These are phyloP conservation scores for Populus hybrid DNA, from an alignment of 441 rosid genomes.

Conservation along the genomic window DNA sequence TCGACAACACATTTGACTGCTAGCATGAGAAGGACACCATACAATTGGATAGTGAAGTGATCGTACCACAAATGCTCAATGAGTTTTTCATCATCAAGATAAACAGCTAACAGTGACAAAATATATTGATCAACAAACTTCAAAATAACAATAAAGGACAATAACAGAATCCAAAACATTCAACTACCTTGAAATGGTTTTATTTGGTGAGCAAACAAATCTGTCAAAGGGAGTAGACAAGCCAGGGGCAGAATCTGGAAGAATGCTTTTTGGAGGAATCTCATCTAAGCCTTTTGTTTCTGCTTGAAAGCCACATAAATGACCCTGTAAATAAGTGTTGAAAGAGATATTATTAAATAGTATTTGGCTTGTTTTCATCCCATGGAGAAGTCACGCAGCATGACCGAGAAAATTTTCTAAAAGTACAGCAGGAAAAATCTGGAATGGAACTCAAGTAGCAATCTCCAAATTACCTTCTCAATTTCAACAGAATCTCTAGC, in stretches of 20 bases:
- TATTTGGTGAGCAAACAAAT: constrained; percentile 40
- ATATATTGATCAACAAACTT: constrained; percentile 2
- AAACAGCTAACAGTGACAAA: not conserved
- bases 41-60: not conserved
- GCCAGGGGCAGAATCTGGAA: constrained; percentile 35
- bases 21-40: not conserved
- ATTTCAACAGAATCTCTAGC: constrained; percentile 35
- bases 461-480: constrained; percentile 44
- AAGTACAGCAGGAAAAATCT: not conserved
- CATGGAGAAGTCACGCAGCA: not conserved
- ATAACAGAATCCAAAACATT: constrained; percentile 3
- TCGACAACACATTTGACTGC: not conserved
- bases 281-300: constrained; percentile 34
- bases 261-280: constrained; percentile 36
- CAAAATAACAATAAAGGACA: not conserved
- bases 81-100: not conserved
- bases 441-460: not conserved
- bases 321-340: constrained; percentile 30
- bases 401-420: not conserved
- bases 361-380: not conserved
- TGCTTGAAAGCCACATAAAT: constrained; percentile 36
- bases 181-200: constrained; percentile 53
- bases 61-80: not conserved
- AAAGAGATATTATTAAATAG: constrained; percentile 18
- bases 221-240: constrained; percentile 40